Base-by-base conservation (phyloP, 2,329 filamentous ascomycete species). In the Venturia effusa region DNA sequence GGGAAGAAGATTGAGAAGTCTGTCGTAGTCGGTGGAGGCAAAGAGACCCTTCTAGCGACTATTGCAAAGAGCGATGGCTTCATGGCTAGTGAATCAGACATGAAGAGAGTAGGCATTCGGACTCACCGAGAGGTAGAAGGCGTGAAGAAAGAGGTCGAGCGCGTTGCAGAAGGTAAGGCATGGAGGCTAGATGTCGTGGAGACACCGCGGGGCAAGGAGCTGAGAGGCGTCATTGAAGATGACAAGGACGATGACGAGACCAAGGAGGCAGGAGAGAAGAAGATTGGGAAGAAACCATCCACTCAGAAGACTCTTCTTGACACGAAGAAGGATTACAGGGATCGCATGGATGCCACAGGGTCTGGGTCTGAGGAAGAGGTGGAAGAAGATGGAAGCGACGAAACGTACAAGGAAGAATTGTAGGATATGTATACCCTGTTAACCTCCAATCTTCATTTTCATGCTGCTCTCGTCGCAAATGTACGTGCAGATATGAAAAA, bases 181-280 rank as follows among this genome's bases (percentile, higher is more conserved):
- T 96, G 92, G 91, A 88, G 86, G 69, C 78, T 96, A 65, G 89
- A 94, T 74, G 80, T 94, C 17, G 84, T 94, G 0, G 88, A 94
- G 70, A 80, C 84, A 13, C 83, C 87, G 1, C 81, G 83, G 4
- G 80, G 83, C 27, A 77, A 84, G 66, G 87, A 91, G 71, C 83
- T 93, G 48, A 79, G 88, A 55, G 89, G 88, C 0, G 84, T 89
- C 51, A 82, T 93, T 61, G 67, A 40, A 22, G 68, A 69, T n/a
- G 68, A 70, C 57, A 67, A 68, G 11, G 61, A 59, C 22, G 61
- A 59, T 24, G 45, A 68, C 37, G 65, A 68, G 66, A 70, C 67
- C 8, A 64, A 72, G 37, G 70, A 73, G 55, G 74, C 75, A 1
- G 76, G 73, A 62, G 71, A 77, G 64, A 66, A 68, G 60, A 66